Evolutionary conservation across 352 stramenopile genomes (phyloP), one percentile per base, ranked within the genome.

Genomic region (Phytophthora tentaculata): DNA sequence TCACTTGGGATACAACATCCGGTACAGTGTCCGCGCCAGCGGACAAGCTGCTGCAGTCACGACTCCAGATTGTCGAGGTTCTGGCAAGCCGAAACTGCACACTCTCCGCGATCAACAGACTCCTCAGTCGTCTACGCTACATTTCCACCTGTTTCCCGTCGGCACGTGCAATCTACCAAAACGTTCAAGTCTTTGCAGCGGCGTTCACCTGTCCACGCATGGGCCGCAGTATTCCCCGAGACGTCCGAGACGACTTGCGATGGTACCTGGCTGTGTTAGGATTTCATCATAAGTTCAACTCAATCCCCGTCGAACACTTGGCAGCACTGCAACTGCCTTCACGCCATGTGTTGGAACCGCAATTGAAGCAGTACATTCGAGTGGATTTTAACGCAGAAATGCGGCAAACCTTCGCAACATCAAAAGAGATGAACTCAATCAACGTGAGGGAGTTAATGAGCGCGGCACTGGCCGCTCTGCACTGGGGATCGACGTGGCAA

Each of bases 391-490:
- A 7, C 13, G 22, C 20, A 7, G 17, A 16, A 3, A 23, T 26
- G 0, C 28, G 57, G 22, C 1, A 29, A 19, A 37, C n/a, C 0
- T 67, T 71, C 20, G 22, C 20, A 0, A 32, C 5, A 0, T 37
- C 50, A 1, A 71, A 67, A 20, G 3, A 19, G 10, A n/a, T 6
- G 0, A 67, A 67, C 35, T 67, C 57, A 2, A 71, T 67, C 17
- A 62, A 67, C n/a, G 64, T 67, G 2, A 1, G 64, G 4, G 64
- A 63, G 16, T 7, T 58, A 1, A 57, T 71, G 56, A 62, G 56
- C 12, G 43, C 43, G 0, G 23, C 37, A 1, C 35, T 71, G 2
- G 56, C 26, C 56, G n/a, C 20, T 23, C 14, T 62, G 2, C 32
- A 61, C 9, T 71, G 56, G 56, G 56, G 43, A 3, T 7, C 49